A percentile compares a stretch with the other conserved stretches of the same genome.
Conservation (phyloP, 2,329 filamentous ascomycete genomes). For the Trichophyton mentagrophytes region DNA sequence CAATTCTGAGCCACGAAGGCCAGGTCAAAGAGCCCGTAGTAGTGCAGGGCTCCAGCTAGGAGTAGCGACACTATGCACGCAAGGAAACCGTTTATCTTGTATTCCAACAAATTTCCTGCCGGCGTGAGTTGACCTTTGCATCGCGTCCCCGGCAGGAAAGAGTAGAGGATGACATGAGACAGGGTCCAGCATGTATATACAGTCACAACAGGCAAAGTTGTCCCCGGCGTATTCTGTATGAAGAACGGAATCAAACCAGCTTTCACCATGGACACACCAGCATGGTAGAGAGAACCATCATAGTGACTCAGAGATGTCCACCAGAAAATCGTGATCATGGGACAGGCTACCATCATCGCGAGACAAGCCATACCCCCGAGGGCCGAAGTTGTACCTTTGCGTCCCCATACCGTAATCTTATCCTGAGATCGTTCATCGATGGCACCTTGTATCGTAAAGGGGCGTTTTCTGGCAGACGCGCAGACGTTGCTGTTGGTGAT, state of each 20-base stretch:
- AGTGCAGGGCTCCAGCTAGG: slow-evolving; percentile 19
- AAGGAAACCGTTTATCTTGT: slow-evolving; percentile 33
- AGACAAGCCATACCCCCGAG: not conserved
- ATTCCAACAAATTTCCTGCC: slow-evolving; percentile 32
- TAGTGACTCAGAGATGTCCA: not conserved
- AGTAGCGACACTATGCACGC: slow-evolving; percentile 31
- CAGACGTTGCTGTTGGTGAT: slow-evolving; percentile 3
- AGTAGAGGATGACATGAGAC: slow-evolving; percentile 25
- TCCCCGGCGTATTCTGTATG: not conserved
- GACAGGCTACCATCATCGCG: not conserved
- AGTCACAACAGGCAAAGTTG: not conserved
- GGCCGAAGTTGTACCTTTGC: not conserved
- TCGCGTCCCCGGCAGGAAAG: slow-evolving; percentile 22
- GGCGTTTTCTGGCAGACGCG: not conserved
- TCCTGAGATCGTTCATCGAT: not conserved
- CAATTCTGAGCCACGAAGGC: slow-evolving; percentile 34
- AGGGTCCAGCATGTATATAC: slow-evolving; percentile 23
- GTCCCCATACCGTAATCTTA: slow-evolving; percentile 1
- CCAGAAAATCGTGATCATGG: not conserved
- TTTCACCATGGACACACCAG: not conserved
- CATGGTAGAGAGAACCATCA: not conserved
- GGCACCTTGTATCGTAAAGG: not conserved
- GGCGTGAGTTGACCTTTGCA: slow-evolving; percentile 32
- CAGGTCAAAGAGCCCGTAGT: slow-evolving; percentile 24
- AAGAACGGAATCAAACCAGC: not conserved